Conservation (phyloP, 2,329 filamentous ascomycete species). For the Scedosporium apiospermum region DNA sequence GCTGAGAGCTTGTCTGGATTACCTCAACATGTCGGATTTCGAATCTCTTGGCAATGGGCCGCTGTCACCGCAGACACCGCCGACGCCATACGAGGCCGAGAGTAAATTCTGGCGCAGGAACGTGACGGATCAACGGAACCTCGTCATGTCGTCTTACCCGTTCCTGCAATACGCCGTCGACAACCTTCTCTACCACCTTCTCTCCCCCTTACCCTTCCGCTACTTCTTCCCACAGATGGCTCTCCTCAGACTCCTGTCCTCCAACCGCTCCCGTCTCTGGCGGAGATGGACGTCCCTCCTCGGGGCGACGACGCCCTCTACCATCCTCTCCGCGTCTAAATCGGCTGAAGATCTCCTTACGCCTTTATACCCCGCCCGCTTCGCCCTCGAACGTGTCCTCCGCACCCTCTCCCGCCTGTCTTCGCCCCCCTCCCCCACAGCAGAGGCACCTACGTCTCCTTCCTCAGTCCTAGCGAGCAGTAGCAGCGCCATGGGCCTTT, state of each 20-base stretch:
- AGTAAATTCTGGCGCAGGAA: constrained; percentile 11
- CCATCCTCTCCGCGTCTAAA: constrained; percentile 12
- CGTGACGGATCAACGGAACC: constrained; percentile 16
- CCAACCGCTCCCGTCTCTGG: constrained; percentile 20
- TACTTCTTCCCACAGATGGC: constrained; percentile 21
- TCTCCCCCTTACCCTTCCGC: constrained; percentile 18
- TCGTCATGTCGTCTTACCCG: constrained; percentile 20
- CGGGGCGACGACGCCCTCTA: constrained; percentile 13
- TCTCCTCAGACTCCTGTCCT: constrained; percentile 15
- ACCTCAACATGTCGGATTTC: constrained; percentile 23
- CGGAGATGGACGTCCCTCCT: constrained; percentile 21
- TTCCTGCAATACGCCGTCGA: constrained; percentile 22
- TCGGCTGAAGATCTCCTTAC: constrained; percentile 14
- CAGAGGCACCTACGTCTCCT: neutral
- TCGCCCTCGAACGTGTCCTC: constrained; percentile 20
- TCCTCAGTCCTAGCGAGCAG: neutral
- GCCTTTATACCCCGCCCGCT: constrained; percentile 20
- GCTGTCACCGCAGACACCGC: neutral
- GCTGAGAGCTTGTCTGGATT: constrained; percentile 20
- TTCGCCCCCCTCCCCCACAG: neutral
- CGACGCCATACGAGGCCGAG: neutral
- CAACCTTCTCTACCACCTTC: constrained; percentile 21
- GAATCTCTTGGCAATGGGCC: constrained; percentile 16
- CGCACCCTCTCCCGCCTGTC: constrained; percentile 13
- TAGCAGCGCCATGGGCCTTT: neutral